phyloP scores from a whole-genome alignment of 2,329 filamentous ascomycete species.

The Emericellopsis atlantica region DNA sequence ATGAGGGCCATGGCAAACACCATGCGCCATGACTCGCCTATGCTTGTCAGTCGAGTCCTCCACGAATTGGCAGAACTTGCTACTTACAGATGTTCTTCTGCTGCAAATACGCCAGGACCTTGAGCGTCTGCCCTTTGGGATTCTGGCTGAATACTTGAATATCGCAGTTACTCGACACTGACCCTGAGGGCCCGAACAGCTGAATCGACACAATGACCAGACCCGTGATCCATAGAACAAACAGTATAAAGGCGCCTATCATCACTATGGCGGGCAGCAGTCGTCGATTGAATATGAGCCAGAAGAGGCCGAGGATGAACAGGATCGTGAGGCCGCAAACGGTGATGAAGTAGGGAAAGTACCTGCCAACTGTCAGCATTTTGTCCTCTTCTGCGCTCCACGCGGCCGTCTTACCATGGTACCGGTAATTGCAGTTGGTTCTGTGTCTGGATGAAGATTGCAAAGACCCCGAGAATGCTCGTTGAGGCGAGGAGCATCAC shows the following conservation, averaged over 20 bases:
- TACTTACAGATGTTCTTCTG: conserved; percentile 50
- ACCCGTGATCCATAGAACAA: conserved; percentile 56
- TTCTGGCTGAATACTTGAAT: conserved; percentile 39
- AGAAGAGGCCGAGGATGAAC: conserved; percentile 55
- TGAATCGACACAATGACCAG: conserved; percentile 49
- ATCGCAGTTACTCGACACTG: conserved; percentile 47
- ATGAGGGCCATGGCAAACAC: conserved; percentile 51
- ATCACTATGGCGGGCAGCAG: conserved; percentile 50
- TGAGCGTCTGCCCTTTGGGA: conserved; percentile 35
- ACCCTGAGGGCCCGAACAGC: conserved; percentile 48
- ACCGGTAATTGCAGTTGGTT: conserved; percentile 37
- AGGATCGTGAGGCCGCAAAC: conserved; percentile 45
- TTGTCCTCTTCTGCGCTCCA: neutral
- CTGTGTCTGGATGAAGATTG: conserved; percentile 47
- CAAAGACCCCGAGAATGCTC: conserved; percentile 48
- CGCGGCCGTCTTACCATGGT: conserved; percentile 38
- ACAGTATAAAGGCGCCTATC: conserved; percentile 52
- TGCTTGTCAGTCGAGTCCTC: neutral
- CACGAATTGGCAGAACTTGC: neutral
- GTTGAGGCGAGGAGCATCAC: conserved; percentile 48
- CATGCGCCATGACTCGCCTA: conserved; percentile 51
- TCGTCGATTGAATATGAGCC: conserved; percentile 46
- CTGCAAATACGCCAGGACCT: conserved; percentile 51
- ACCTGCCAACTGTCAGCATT: conserved; percentile 29
- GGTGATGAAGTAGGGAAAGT: conserved; percentile 55